Evolutionary conservation across 176 grass and related monocot genomes (phyloP).

Genomic region (Musa itinerans): DNA sequence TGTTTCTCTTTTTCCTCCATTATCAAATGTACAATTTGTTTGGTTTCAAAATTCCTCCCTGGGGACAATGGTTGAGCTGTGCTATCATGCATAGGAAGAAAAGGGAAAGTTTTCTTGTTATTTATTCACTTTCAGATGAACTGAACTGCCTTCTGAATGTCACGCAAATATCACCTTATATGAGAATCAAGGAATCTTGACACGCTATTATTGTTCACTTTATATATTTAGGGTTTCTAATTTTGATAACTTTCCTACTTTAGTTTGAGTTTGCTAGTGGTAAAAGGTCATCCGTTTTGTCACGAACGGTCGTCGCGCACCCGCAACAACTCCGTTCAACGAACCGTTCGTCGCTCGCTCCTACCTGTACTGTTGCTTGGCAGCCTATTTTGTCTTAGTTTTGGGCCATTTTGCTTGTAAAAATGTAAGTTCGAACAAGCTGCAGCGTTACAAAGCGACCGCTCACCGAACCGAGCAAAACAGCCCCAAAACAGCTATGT

Average conservation of each 20-base stretch:
- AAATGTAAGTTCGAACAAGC: no score
- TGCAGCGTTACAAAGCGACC: no score
- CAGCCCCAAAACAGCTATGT: no score
- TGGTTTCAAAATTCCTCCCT: not conserved
- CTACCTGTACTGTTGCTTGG: no score
- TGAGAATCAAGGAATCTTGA: not conserved
- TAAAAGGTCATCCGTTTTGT: not conserved
- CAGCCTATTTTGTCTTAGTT: no score
- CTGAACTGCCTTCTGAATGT: not conserved
- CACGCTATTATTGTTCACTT: not conserved
- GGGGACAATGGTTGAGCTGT: not conserved
- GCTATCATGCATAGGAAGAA: not conserved
- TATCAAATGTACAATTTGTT: not conserved
- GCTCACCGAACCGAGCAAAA: no score
- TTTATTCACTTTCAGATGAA: not conserved
- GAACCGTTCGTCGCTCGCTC: no score
- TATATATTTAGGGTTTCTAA: not conserved
- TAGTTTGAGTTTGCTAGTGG: not conserved
- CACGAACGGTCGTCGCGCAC: no score
- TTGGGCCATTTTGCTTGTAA: no score
- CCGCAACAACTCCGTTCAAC: no score
- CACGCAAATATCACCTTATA: not conserved
- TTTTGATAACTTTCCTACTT: not conserved
- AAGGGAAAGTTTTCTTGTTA: not conserved
- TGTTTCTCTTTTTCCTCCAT: not conserved